Evolutionary conservation across 768 basidiomycete species (phyloP).

Genomic region (Termitomyces bulborhizus): DNA sequence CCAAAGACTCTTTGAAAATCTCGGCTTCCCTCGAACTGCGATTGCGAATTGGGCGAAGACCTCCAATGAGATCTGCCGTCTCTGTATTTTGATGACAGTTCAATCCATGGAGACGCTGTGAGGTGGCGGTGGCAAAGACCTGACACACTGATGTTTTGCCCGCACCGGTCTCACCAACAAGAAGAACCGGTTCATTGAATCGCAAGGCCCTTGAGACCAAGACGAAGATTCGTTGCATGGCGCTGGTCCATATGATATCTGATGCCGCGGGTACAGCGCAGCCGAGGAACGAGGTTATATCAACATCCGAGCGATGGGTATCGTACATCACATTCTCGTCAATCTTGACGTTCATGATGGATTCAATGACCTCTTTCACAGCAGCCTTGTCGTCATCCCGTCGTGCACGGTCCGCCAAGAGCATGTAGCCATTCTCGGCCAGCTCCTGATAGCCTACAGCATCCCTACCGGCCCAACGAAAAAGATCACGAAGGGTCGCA

Average conservation of each 20-base stretch:
- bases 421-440: constrained; percentile 96
- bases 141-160: constrained; percentile 98
- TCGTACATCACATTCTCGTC: constrained; percentile 68
- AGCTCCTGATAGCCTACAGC: constrained; percentile 88
- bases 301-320: constrained; percentile 33
- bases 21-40: constrained; percentile 50
- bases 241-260: constrained; percentile 83
- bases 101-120: constrained; percentile 60
- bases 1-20: constrained; percentile 34
- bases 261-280: constrained; percentile 43
- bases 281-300: constrained; percentile 45
- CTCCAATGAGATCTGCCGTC: constrained; percentile 93
- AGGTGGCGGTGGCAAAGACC: constrained; percentile 64
- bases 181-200: constrained; percentile 89
- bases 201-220: constrained; percentile 80
- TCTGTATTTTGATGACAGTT: constrained; percentile 99
- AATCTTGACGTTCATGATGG: constrained; percentile 80
- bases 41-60: constrained; percentile 83
- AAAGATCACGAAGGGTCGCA: constrained; percentile 93
- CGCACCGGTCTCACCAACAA: constrained; percentile 96
- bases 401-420: constrained; percentile 87
- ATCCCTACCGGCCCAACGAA: constrained; percentile 93
- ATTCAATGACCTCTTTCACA: constrained; percentile 91
- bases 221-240: constrained; percentile 86
- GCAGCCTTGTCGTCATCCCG: constrained; percentile 78